A percentile compares a stretch with the other conserved stretches of the same genome.
These are phyloP conservation scores for Backusella macrospora DNA, from an alignment of 192 early-diverging fungal species.

Conservation along the genomic window DNA sequence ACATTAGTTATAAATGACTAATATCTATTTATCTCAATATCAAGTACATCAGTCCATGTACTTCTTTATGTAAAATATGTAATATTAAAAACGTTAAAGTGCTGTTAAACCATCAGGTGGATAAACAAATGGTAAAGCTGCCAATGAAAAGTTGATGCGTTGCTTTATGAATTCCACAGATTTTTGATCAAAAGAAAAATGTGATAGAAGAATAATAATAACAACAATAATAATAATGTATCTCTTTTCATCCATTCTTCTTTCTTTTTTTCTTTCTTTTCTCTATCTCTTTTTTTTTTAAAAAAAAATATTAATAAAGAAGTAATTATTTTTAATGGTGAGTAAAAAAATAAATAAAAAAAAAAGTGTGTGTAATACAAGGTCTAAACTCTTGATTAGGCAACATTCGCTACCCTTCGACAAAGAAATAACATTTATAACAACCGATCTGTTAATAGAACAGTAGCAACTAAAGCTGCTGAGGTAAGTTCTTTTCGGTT, in stretches of 20 bases:
- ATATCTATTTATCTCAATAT: too few species aligned
- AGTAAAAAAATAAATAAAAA: not conserved
- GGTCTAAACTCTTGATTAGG: not conserved
- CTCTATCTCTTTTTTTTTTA: not conserved
- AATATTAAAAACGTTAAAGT: not conserved
- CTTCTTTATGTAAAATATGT: too few species aligned
- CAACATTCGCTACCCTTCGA: slow-evolving; percentile 3
- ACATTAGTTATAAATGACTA: not conserved
- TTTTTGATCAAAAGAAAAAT: too few species aligned
- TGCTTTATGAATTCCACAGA: not conserved
- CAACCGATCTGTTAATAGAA: not conserved
- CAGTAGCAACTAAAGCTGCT: not conserved
- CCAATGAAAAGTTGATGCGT: slow-evolving; percentile 2
- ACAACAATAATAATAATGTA: too few species aligned
- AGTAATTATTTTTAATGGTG: not conserved
- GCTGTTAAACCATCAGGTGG: not conserved
- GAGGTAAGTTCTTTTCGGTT: not conserved
- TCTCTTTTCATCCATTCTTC: not conserved
- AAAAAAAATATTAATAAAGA: not conserved
- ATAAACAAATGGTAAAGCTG: not conserved
- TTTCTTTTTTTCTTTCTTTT: not conserved
- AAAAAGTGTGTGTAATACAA: not conserved
- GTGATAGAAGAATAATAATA: too few species aligned
- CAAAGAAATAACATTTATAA: slow-evolving; percentile 1
- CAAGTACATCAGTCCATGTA: too few species aligned